Evolutionary conservation across 2,329 filamentous ascomycete species (phyloP), one percentile per base, ranked within the genome.

Genomic region (Paramyrothecium sp.): DNA sequence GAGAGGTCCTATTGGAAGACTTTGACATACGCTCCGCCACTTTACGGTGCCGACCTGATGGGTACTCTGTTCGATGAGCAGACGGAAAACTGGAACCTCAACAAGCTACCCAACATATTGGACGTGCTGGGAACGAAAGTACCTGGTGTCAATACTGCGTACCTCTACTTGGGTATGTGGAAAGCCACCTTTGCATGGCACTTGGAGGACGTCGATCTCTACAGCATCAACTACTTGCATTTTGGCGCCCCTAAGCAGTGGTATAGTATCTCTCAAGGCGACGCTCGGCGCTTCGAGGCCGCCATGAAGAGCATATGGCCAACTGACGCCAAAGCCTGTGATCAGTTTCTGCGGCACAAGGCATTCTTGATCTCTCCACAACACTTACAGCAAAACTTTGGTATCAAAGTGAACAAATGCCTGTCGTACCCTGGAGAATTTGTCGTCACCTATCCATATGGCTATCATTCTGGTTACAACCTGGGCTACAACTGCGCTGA

Each of bases 171-270:
- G 58, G 95, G 95, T 48, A 99, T 99, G 95, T 99, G 95, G 95
- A 98, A 98, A 74, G 94, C 95, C 13, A 98, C 95, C 0, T 99
- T 99, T 72, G 95, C 95, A 10, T 99, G 95, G 95, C 95, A 99
- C 82, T 78, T 99, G 54, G 95, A 99, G 72, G 95, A 99, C 71
- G 94, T 99, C 47, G 95, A 99, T 77, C 84, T 99, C 4, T 99
- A 99, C 85, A 98, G 93, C 72, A 99, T 99, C 82, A 99, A 99
- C 77, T 99, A 97, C 73, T 92, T 99, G 58, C 95, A 99, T 70
- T 99, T 99, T 72, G 95, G 95, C 55, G 95, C 95, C 2, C 95
- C 95, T 0, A 99, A 99, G 75, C 95, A 99, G 73, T 99, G 95
- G 95, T 99, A 99, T 77, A 97, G 93, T 74, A 98, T 99, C 63